A percentile compares a stretch with the other conserved stretches of the same genome.
phyloP scores from a whole-genome alignment of 202 grass and related monocot genomes.

The Eragrostis tef region DNA sequence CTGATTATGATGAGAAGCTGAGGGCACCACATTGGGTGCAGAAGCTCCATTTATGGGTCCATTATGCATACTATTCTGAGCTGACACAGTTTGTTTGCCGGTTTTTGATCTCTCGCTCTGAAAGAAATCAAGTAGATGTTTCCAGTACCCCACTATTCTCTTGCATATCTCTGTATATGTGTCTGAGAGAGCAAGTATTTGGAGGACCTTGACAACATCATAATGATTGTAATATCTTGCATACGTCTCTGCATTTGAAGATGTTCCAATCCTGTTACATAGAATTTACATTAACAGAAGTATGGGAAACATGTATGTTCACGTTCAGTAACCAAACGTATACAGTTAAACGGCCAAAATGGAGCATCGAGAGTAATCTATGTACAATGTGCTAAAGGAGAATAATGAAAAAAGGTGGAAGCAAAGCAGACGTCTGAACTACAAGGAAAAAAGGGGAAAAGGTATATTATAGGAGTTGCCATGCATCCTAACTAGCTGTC shows the following conservation, averaged over 20 bases:
- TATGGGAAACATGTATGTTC: neutral
- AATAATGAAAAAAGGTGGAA: neutral
- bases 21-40: neutral
- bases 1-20: conserved; percentile 48
- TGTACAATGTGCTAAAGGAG: neutral
- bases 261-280: conserved; percentile 63
- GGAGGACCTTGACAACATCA: conserved; percentile 73
- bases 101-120: conserved; percentile 49
- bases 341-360: neutral
- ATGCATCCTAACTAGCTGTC: neutral
- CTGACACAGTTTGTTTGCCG: conserved; percentile 44
- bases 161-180: conserved; percentile 70
- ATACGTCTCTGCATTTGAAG: conserved; percentile 57
- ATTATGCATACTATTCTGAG: conserved; percentile 37
- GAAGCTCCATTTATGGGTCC: conserved; percentile 40
- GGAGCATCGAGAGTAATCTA: neutral
- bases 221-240: neutral
- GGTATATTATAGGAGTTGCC: neutral
- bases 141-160: conserved; percentile 76
- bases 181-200: conserved; percentile 54
- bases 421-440: neutral
- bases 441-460: neutral
- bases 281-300: conserved; percentile 38
- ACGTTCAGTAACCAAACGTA: neutral
- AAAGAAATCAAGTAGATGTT: conserved; percentile 50